Conservation (phyloP, 2,329 filamentous ascomycete species). For the Cucurbitaria berberidis region DNA sequence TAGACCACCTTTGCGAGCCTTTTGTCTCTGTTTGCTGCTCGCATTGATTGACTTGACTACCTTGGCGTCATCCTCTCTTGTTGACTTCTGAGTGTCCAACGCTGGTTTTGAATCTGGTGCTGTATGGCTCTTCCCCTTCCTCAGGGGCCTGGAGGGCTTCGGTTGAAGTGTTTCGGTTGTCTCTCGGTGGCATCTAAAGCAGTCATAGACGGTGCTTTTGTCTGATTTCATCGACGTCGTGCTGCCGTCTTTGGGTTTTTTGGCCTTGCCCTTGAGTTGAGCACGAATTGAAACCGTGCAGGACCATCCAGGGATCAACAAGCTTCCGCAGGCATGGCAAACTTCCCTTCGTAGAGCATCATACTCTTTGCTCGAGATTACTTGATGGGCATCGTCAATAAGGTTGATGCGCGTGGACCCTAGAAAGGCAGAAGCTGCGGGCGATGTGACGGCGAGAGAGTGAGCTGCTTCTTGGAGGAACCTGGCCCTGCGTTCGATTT, state of each 20-base stretch:
- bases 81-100: slow-evolving; percentile 1
- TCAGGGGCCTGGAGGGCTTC: slow-evolving; percentile 27
- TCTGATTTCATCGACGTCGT: slow-evolving; percentile 13
- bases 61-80: slow-evolving; percentile 19
- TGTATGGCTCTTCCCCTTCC: slow-evolving; percentile 10
- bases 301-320: slow-evolving; percentile 48
- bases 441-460: slow-evolving; percentile 39
- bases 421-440: slow-evolving; percentile 41
- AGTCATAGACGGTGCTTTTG: slow-evolving; percentile 36
- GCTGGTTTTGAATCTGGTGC: slow-evolving; percentile 2
- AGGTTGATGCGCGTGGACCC: slow-evolving; percentile 37
- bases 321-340: slow-evolving; percentile 48
- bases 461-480: slow-evolving; percentile 47
- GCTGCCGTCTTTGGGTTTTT: slow-evolving; percentile 8
- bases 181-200: slow-evolving; percentile 41
- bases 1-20: slow-evolving; percentile 61
- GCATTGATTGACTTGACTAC: slow-evolving; percentile 48
- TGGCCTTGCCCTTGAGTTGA: not conserved
- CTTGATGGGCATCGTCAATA: slow-evolving; percentile 35
- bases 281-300: slow-evolving; percentile 27
- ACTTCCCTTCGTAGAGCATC: slow-evolving; percentile 38
- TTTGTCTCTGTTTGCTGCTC: slow-evolving; percentile 62
- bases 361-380: slow-evolving; percentile 33
- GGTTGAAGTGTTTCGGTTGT: slow-evolving; percentile 31
- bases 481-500: slow-evolving; percentile 27